Evolutionary conservation across 2,329 filamentous ascomycete species (phyloP).

Genomic region (Paecilomyces dactylethromorphus): DNA sequence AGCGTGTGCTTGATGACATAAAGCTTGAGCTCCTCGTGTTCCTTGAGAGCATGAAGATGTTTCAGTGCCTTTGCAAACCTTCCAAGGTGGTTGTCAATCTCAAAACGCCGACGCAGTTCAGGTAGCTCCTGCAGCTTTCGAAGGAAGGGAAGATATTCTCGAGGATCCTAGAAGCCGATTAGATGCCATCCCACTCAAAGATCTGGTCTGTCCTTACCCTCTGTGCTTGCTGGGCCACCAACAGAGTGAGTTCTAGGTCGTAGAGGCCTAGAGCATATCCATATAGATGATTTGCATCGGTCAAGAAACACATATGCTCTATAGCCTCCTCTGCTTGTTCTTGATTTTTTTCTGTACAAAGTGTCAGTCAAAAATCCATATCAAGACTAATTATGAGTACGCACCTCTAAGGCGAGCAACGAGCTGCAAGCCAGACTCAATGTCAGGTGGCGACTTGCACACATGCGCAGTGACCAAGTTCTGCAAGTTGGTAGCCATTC

Average conservation of each 20-base stretch:
- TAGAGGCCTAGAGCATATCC: constrained; percentile 87
- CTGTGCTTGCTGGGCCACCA: constrained; percentile 93
- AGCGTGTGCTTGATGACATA: constrained; percentile 77
- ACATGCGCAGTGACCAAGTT: constrained; percentile 93
- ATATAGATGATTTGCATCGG: constrained; percentile 86
- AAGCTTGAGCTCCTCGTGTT: constrained; percentile 68
- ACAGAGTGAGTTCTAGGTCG: constrained; percentile 77
- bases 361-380: constrained; percentile 9
- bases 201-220: constrained; percentile 43
- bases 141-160: constrained; percentile 92
- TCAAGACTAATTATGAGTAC: constrained; percentile 4
- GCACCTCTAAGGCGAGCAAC: constrained; percentile 62
- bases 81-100: constrained; percentile 81
- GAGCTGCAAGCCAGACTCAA: constrained; percentile 75
- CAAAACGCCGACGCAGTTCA: constrained; percentile 65
- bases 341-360: constrained; percentile 49
- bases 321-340: constrained; percentile 79
- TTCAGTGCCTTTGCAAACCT: constrained; percentile 69
- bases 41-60: constrained; percentile 66
- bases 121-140: constrained; percentile 74
- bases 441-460: constrained; percentile 84
- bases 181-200: background rate
- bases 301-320: constrained; percentile 95
- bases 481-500: constrained; percentile 64
- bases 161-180: constrained; percentile 40